Base-by-base conservation (phyloP, 192 early-diverging fungal genomes). In the Backusella luteola region DNA sequence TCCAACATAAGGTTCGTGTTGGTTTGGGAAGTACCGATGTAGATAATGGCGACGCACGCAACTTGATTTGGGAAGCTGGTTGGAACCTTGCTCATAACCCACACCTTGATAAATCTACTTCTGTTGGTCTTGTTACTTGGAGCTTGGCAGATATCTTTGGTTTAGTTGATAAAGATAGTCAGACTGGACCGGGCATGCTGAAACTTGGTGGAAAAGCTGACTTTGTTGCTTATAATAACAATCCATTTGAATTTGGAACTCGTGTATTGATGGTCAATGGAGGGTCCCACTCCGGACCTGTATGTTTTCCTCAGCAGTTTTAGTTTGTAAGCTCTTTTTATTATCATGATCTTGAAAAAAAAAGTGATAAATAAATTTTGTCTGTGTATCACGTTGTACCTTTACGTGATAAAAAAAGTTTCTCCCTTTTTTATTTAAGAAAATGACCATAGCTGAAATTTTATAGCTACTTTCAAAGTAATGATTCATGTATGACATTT, bases 101-200 rank as follows among this genome's bases (percentile, higher is more conserved):
- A 9, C 52, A 79, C 7, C 63, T 89, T 35, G 67, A 80, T 9
- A 87, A 83, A 66, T 83, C 81, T 66, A 87, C 93, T 34, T 90
- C 92, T 36, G 85, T 94, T n/a, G 93, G 89, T 2, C 83, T 89
- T 41, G 88, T 94, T 23, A 91, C 91, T 59, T 94, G 93, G 94
- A 90, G 89, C 70, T 85, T 93, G 53, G 93, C 89, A 21, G 79
- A 91, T 34, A 91, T 92, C 42, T 86, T 91, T 63, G 89, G 88
- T 36, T 77, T 91, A n/a, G 19, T 59, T 21, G 76, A 74, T 26
- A 49, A 29, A 3, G 32, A 41, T 2, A 78, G 46, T 44, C 73
- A 29, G 4, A 52, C 19, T 23, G 79, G 36, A 74, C 84, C 66
- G 26, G 80, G 77, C 26, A 42, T 53, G 2, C 34, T 76, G 6